Evolutionary conservation across 768 basidiomycete species (phyloP).

Genomic region (Lactifluus echinatus): DNA sequence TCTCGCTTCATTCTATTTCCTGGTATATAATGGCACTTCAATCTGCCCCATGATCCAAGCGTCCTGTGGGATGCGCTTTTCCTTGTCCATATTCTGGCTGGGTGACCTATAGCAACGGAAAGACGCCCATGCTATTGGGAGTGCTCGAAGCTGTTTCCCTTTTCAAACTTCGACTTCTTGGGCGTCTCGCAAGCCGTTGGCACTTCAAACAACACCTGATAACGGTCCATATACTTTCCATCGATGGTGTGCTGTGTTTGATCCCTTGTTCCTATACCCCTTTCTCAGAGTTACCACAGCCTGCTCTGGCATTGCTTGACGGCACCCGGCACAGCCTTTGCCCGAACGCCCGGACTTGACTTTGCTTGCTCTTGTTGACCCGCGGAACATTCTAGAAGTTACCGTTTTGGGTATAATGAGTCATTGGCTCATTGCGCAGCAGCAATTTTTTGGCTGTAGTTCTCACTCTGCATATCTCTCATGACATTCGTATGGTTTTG

Average conservation of each 20-base stretch:
- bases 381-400: slow-evolving; percentile 8
- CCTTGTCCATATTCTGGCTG: too few species aligned
- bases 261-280: background rate
- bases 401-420: background rate
- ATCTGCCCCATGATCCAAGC: background rate
- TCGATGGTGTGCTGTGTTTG: background rate
- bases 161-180: background rate
- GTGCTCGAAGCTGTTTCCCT: background rate
- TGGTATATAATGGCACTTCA: background rate
- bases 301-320: too few species aligned
- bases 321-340: background rate
- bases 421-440: background rate
- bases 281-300: too few species aligned
- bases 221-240: background rate
- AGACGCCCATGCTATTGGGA: background rate
- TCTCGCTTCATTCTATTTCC: background rate
- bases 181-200: background rate
- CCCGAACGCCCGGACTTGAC: background rate
- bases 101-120: too few species aligned
- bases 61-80: background rate
- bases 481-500: too few species aligned
- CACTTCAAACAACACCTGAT: background rate
- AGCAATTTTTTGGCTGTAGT: too few species aligned
- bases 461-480: too few species aligned
- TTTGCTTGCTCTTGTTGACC: slow-evolving; percentile 1